Conservation (phyloP, 2,329 filamentous ascomycete species). For the Stagonosporopsis cucurbitacearum region DNA sequence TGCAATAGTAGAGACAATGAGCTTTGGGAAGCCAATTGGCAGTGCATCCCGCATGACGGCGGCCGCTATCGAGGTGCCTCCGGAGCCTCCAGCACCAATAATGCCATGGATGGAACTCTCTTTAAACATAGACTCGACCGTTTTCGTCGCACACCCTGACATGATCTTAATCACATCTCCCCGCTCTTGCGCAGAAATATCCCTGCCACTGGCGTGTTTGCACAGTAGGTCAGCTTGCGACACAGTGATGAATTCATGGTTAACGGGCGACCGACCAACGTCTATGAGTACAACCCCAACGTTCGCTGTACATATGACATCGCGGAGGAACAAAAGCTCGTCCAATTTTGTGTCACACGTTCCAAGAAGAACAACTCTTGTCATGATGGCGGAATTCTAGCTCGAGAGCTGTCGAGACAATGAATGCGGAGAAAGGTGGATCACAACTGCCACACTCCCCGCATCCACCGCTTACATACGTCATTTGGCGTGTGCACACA, state of each 20-base stretch:
- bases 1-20: constrained; percentile 74
- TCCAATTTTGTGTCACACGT: constrained; percentile 70
- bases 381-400: neutral
- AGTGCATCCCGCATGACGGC: constrained; percentile 66
- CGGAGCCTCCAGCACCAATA: constrained; percentile 67
- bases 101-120: constrained; percentile 59
- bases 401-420: neutral
- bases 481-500: neutral
- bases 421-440: neutral
- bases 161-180: constrained; percentile 65
- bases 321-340: constrained; percentile 63
- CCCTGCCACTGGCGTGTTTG: constrained; percentile 31
- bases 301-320: constrained; percentile 50
- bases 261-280: constrained; percentile 57
- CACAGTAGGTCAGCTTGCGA: constrained; percentile 52
- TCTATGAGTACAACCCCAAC: constrained; percentile 60
- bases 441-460: neutral
- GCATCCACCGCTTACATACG: neutral
- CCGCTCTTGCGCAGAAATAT: constrained; percentile 54
- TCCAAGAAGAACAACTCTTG: constrained; percentile 62
- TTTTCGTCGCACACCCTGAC: constrained; percentile 55
- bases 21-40: constrained; percentile 71
- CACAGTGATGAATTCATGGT: constrained; percentile 58
- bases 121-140: constrained; percentile 52
- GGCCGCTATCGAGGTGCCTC: constrained; percentile 67